Evolutionary conservation across 768 basidiomycete species (phyloP).

Genomic region (Chalciporus sphaerocephalus): DNA sequence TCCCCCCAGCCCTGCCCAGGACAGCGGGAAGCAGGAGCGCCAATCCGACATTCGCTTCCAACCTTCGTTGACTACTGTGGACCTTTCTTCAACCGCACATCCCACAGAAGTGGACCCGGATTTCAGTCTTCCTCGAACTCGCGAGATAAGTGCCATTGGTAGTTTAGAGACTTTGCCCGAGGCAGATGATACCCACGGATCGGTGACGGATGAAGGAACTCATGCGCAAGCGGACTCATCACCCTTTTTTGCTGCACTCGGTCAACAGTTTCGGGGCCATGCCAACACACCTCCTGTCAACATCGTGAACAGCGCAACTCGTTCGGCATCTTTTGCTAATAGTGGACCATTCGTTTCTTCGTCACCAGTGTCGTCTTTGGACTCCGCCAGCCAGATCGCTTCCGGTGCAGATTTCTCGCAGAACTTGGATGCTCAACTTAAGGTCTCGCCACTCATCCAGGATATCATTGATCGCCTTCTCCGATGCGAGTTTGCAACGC

Average conservation of each 20-base stretch:
- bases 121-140: conserved; percentile 38
- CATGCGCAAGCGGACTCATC: conserved; percentile 25
- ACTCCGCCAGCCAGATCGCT: conserved; percentile 64
- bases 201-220: conserved; percentile 24
- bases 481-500: conserved; percentile 63
- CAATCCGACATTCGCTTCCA: conserved; percentile 30
- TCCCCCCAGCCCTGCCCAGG: conserved; percentile 60
- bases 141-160: conserved; percentile 49
- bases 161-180: conserved; percentile 54
- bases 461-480: conserved; percentile 72
- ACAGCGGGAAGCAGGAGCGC: conserved; percentile 24
- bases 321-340: conserved; percentile 41
- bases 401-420: conserved; percentile 43
- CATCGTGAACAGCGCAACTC: conserved; percentile 30
- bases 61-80: conserved; percentile 34
- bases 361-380: conserved; percentile 76
- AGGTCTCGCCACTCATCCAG: conserved; percentile 67
- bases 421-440: conserved; percentile 70
- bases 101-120: conserved; percentile 44
- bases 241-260: conserved; percentile 38
- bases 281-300: conserved; percentile 46
- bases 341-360: conserved; percentile 52
- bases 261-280: conserved; percentile 37
- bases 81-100: conserved; percentile 47
- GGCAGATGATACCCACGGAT: conserved; percentile 46